phyloP scores from a whole-genome alignment of 164 flowering plant species.

The Cinnamomum chago region DNA sequence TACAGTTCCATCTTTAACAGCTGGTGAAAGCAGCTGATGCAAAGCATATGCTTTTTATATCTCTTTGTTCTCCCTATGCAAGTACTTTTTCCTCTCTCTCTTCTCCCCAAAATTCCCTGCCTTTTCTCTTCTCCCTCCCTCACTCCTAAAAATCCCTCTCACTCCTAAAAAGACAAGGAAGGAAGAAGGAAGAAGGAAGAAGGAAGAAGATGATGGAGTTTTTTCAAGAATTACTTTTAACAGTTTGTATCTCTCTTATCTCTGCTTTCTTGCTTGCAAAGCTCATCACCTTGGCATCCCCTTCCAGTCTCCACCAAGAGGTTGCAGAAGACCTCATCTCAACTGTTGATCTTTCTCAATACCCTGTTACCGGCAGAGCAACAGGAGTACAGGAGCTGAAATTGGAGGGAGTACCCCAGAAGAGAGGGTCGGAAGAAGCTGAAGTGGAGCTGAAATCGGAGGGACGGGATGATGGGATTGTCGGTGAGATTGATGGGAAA shows the following conservation, averaged over 20 bases:
- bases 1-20: no score
- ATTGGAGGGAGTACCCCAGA: background rate
- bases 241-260: constrained; percentile 41
- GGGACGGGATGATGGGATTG: constrained; percentile 1
- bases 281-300: constrained; percentile 38
- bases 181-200: background rate
- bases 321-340: background rate
- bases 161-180: background rate
- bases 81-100: background rate
- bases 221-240: constrained; percentile 32
- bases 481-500: constrained; percentile 6
- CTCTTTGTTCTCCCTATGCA: background rate
- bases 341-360: background rate
- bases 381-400: background rate
- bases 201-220: constrained; percentile 37
- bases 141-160: background rate
- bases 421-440: constrained; percentile 2
- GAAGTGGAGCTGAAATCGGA: constrained; percentile 4
- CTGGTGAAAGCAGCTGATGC: no score
- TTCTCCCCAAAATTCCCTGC: background rate
- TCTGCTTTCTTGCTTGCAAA: constrained; percentile 51
- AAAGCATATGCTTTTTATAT: no score
- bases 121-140: background rate
- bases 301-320: constrained; percentile 4
- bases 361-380: background rate